Evolutionary conservation across 164 flowering plant genomes (phyloP).

Genomic region (Umbilicus rupestris): DNA sequence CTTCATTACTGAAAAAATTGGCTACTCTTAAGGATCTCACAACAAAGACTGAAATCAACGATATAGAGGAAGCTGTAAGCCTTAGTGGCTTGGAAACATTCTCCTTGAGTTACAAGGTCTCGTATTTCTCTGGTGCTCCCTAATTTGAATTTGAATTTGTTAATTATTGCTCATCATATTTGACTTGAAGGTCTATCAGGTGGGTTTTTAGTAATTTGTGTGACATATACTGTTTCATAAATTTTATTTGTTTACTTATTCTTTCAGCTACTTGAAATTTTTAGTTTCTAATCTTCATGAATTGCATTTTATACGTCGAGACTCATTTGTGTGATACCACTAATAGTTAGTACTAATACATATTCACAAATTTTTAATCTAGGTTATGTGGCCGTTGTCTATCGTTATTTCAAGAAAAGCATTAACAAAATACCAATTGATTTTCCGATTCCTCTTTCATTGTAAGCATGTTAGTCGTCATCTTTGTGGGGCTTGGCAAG

Average conservation of each 20-base stretch:
- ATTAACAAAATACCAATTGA: slow-evolving; percentile 76
- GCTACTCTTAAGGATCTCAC: slow-evolving; percentile 52
- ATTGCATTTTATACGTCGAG: not conserved
- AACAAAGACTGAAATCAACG: slow-evolving; percentile 29
- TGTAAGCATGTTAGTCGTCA: slow-evolving; percentile 94
- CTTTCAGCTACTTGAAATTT: not conserved
- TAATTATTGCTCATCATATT: not conserved
- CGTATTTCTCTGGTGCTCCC: slow-evolving; percentile 4
- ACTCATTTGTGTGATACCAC: not conserved
- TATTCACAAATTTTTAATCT: slow-evolving; percentile 6
- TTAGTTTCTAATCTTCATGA: not conserved
- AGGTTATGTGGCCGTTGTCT: slow-evolving; percentile 90
- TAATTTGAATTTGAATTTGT: not conserved
- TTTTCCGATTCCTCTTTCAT: slow-evolving; percentile 84
- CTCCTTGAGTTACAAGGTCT: slow-evolving; percentile 87
- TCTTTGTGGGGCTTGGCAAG: slow-evolving; percentile 97
- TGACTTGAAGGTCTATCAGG: not conserved
- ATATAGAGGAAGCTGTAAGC: slow-evolving; percentile 59
- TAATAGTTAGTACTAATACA: not conserved
- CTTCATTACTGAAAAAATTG: slow-evolving; percentile 65
- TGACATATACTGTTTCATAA: not conserved
- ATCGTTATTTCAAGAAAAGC: slow-evolving; percentile 89
- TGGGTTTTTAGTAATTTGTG: not conserved
- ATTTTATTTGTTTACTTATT: not conserved
- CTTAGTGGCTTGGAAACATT: slow-evolving; percentile 88